Conservation (phyloP, 345 rosid species). For the Diplotaxis tenuifolia region DNA sequence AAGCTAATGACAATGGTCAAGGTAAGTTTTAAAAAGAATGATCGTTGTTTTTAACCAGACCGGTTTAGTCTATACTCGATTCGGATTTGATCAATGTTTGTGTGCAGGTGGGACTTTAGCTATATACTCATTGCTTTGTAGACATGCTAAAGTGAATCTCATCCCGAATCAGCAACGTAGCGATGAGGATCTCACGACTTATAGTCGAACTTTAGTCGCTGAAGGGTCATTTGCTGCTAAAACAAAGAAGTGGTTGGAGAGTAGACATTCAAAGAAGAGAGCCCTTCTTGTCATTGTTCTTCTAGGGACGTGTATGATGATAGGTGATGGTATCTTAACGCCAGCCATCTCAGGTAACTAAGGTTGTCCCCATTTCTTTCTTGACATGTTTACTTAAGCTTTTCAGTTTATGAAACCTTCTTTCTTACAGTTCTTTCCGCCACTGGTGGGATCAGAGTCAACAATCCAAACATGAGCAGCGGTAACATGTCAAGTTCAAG, state of each 20-base stretch:
- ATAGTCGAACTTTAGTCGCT: slow-evolving; percentile 70
- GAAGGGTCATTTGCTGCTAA: slow-evolving; percentile 90
- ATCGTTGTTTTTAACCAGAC: neutral
- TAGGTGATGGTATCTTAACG: slow-evolving; percentile 96
- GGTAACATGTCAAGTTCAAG: slow-evolving; percentile 40
- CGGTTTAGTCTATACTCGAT: neutral
- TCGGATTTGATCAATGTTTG: neutral
- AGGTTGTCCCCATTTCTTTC: neutral
- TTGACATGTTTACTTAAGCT: neutral
- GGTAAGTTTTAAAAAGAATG: slow-evolving; percentile 35
- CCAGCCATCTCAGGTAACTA: slow-evolving; percentile 94
- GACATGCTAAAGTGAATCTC: slow-evolving; percentile 86
- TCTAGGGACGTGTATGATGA: slow-evolving; percentile 91
- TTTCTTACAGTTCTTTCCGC: slow-evolving; percentile 84
- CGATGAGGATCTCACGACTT: slow-evolving; percentile 91
- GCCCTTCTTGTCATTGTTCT: slow-evolving; percentile 72
- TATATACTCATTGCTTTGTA: slow-evolving; percentile 87
- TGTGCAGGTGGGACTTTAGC: slow-evolving; percentile 91
- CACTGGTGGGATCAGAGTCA: slow-evolving; percentile 82
- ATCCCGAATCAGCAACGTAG: slow-evolving; percentile 91
- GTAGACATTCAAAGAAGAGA: slow-evolving; percentile 53
- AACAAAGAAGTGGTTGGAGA: slow-evolving; percentile 84
- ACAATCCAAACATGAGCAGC: slow-evolving; percentile 51
- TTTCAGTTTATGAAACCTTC: neutral
- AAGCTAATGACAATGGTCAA: slow-evolving; percentile 75